Evolutionary conservation across 2,329 filamentous ascomycete genomes (phyloP).

Genomic region (Pyricularia sp.): DNA sequence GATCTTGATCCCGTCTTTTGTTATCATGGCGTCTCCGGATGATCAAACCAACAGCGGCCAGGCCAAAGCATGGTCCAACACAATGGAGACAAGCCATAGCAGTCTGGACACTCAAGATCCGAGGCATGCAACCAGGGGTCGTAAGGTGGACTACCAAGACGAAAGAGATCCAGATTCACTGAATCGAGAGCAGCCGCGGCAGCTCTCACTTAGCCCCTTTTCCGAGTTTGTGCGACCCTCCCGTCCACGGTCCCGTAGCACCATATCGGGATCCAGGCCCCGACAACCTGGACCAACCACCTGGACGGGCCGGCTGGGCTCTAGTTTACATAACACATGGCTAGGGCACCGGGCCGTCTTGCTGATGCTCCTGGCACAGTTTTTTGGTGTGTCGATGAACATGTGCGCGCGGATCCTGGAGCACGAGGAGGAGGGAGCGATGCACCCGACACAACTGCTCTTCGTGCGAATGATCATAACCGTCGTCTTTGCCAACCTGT

Average conservation of each 20-base stretch:
- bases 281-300: neutral
- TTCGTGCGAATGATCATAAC: conserved; percentile 75
- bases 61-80: neutral
- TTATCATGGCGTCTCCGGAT: neutral
- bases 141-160: conserved; percentile 5
- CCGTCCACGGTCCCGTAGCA: neutral
- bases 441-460: conserved; percentile 79
- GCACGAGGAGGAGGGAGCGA: conserved; percentile 51
- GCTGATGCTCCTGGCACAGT: conserved; percentile 64
- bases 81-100: neutral
- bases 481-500: conserved; percentile 51
- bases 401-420: conserved; percentile 70
- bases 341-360: conserved; percentile 59
- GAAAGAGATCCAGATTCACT: conserved; percentile 12
- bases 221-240: conserved; percentile 20
- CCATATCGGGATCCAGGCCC: neutral
- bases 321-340: conserved; percentile 32
- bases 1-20: neutral
- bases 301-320: neutral
- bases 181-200: conserved; percentile 22
- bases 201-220: conserved; percentile 30
- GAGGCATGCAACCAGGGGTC: neutral
- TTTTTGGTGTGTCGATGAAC: conserved; percentile 83
- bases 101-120: neutral
- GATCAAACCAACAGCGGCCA: neutral